Percentiles rank a stretch among this genome's conserved stretches.
Conservation (phyloP, 2,329 filamentous ascomycete genomes). For the Gnomoniopsis smithogilvyi region DNA sequence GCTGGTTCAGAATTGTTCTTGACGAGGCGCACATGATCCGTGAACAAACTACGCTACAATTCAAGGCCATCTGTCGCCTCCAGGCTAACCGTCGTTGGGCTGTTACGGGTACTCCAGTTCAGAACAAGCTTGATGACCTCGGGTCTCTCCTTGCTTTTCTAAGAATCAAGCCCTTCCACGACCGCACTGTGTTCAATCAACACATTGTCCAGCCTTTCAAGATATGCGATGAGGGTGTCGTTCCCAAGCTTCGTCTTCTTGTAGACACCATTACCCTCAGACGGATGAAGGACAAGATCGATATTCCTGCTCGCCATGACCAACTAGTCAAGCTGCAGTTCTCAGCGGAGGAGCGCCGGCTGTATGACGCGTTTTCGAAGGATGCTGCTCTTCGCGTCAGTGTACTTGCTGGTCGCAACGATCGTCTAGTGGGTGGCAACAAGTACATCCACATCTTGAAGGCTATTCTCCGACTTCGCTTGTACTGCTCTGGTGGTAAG, state of each 20-base stretch:
- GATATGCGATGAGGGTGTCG: conserved; percentile 75
- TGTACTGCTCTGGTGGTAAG: conserved; percentile 91
- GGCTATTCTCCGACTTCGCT: conserved; percentile 81
- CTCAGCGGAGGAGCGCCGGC: conserved; percentile 65
- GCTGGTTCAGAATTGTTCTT: conserved; percentile 90
- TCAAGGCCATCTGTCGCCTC: conserved; percentile 78
- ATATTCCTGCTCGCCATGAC: conserved; percentile 73
- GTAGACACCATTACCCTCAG: conserved; percentile 94
- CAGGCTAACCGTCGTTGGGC: conserved; percentile 86
- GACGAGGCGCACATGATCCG: conserved; percentile 96
- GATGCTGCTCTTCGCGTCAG: conserved; percentile 79
- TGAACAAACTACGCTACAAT: conserved; percentile 76
- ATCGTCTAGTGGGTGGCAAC: conserved; percentile 71
- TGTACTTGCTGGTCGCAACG: conserved; percentile 64
- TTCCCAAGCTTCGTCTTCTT: conserved; percentile 81
- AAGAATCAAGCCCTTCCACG: conserved; percentile 79
- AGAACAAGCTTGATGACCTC: conserved; percentile 89
- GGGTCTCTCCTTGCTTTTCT: conserved; percentile 84
- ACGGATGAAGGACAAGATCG: conserved; percentile 86
- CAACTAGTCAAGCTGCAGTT: conserved; percentile 73
- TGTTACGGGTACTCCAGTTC: conserved; percentile 93
- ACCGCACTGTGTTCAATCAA: conserved; percentile 69
- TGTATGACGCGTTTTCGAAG: conserved; percentile 83
- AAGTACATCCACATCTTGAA: conserved; percentile 94
- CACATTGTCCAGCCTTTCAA: conserved; percentile 87